Percentiles rank a stretch among this genome's conserved stretches.
Conservation (phyloP, 257 asterid species). For the Penstemon davidsonii region DNA sequence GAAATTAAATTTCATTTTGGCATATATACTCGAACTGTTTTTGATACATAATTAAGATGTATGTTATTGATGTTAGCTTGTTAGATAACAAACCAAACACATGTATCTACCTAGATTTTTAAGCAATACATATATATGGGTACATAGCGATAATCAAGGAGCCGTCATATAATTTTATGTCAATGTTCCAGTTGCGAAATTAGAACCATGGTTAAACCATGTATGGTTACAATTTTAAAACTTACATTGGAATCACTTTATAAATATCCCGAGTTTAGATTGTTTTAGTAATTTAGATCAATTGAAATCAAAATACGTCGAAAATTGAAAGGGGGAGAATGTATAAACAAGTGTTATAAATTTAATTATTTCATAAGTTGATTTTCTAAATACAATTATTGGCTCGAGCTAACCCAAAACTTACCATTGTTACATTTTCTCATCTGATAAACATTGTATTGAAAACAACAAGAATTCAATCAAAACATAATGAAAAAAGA, state of each 20-base stretch:
- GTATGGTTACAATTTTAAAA: neutral
- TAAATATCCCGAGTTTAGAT: neutral
- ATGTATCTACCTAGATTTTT: neutral
- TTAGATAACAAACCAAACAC: too few relatives aligned
- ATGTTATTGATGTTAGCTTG: neutral
- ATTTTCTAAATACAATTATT: too few relatives aligned
- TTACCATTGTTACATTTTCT: too few relatives aligned
- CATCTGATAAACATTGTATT: too few relatives aligned
- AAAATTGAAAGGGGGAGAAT: too few relatives aligned
- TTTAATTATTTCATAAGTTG: too few relatives aligned
- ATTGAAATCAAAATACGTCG: too few relatives aligned
- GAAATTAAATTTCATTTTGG: constrained; percentile 27
- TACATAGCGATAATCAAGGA: constrained; percentile 20
- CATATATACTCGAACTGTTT: constrained; percentile 21
- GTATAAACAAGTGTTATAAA: too few relatives aligned
- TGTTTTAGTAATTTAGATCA: too few relatives aligned
- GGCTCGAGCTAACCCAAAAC: too few relatives aligned
- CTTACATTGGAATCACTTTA: neutral
- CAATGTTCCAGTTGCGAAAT: constrained; percentile 17
- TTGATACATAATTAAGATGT: neutral
- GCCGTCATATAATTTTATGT: neutral
- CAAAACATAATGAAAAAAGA: neutral
- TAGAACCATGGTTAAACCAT: constrained; percentile 11
- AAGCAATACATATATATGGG: neutral
- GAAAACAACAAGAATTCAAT: too few relatives aligned